Base-by-base conservation (phyloP, 1,284 basidiomycete species). In the Pyrrhoderma noxium region DNA sequence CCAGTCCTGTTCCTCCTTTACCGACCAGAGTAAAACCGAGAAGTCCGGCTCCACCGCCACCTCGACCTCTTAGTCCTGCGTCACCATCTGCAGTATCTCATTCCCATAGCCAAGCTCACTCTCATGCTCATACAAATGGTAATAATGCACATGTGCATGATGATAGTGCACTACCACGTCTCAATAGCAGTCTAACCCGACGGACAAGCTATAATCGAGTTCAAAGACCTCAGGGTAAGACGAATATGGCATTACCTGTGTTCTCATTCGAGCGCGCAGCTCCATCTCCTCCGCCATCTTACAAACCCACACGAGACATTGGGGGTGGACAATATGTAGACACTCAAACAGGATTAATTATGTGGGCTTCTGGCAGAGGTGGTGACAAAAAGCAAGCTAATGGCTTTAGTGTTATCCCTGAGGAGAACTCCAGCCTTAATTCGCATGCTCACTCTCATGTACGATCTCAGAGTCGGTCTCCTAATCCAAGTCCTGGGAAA, bases 341-440 rank as follows among this genome's bases (percentile, higher is more conserved):
- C 34, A 51, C 53, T 23, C 49, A 51, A 23, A 55, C 45, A 18
- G 53, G 53, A 13, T 25, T 55, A 21, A 50, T 52, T 36, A 51
- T 53, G 11, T 86, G 83, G 83, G 83, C 83, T 3, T 80, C 83
- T 5, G 27, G 27, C 5, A 31, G 11, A 11, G 22, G 34, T 78
- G 70, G 34, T 78, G 70, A 57, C 70, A 86, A 53, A 73, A 74
- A 52, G 81, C 27, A 83, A 62, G 27, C 11, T 31, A 31, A 31
- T 11, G 27, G 27, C 7, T 31, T 31, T 31, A 78, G 80, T 46
- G 76, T 77, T 8, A 64, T 86, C 18, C 19, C 39, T 13, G 47
- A 49, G 19, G 27, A 31, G 27, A 31, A 5, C 27, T 5, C 27
- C 11, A 31, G 27, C 11, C 27, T 31, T 11, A 31, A 31, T 11